Evolutionary conservation across 2,329 filamentous ascomycete species (phyloP).

Genomic region (Phialocephala sp.): DNA sequence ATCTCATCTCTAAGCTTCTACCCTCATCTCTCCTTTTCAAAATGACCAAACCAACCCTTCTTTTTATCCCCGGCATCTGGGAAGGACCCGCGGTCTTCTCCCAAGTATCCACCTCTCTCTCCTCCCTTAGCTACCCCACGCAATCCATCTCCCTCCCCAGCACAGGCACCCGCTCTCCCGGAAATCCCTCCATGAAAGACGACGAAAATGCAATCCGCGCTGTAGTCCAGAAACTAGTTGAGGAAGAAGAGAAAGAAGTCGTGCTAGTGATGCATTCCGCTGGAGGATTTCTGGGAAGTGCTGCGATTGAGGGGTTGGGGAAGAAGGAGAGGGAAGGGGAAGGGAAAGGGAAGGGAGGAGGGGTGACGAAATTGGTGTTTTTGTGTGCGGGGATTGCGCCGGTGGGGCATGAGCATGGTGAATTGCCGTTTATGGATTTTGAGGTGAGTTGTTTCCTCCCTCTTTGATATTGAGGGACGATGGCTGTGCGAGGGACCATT

Average conservation of each 20-base stretch:
- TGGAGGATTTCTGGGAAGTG: constrained; percentile 34
- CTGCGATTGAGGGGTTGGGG: constrained; percentile 34
- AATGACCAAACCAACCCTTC: constrained; percentile 25
- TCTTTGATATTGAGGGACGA: neutral
- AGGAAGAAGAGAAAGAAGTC: constrained; percentile 28
- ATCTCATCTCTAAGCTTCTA: neutral
- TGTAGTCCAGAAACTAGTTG: constrained; percentile 27
- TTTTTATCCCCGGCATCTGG: constrained; percentile 39
- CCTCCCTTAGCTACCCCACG: constrained; percentile 15
- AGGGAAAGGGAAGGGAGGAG: constrained; percentile 22
- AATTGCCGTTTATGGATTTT: constrained; percentile 30
- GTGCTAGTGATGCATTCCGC: constrained; percentile 35
- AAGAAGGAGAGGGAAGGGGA: constrained; percentile 12
- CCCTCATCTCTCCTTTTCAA: neutral
- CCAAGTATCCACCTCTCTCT: constrained; percentile 22
- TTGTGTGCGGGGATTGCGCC: constrained; percentile 30
- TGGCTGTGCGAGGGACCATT: neutral
- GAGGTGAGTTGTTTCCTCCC: constrained; percentile 20
- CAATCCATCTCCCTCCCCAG: constrained; percentile 22
- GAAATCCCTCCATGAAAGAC: constrained; percentile 33
- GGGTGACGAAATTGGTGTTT: constrained; percentile 36
- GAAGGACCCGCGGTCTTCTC: constrained; percentile 34
- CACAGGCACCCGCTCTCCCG: constrained; percentile 33
- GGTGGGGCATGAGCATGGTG: constrained; percentile 26
- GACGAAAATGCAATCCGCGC: constrained; percentile 34